These are phyloP conservation scores for Paramecium tetraurelia DNA, from an alignment of 73 alveolate species.

Conservation along the genomic window DNA sequence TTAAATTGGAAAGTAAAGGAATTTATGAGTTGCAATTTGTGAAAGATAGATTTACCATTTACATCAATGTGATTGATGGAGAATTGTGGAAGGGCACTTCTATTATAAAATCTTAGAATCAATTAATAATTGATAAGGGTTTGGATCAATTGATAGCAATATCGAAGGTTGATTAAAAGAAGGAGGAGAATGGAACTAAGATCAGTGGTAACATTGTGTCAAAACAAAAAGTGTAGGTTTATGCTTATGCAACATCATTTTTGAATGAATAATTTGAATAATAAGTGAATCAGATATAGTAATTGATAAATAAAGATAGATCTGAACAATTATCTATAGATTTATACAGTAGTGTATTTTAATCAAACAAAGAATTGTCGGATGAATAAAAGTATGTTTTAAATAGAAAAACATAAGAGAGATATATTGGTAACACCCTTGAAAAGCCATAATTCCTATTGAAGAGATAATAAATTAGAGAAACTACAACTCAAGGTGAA, in stretches of 20 bases:
- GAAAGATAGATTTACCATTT: background rate
- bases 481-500: conserved; percentile 80
- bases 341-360: background rate
- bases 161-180: background rate
- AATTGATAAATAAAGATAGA: background rate
- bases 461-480: conserved; percentile 75
- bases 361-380: background rate
- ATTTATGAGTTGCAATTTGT: background rate
- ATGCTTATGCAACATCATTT: background rate
- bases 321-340: background rate
- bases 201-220: background rate
- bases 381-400: conserved; percentile 93
- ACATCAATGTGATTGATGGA: background rate
- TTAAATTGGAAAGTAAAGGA: background rate
- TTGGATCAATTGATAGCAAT: background rate
- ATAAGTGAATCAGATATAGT: background rate
- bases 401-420: conserved; percentile 81
- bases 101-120: background rate
- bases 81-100: background rate
- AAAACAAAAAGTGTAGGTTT: background rate
- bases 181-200: background rate
- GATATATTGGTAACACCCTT: conserved; percentile 88
- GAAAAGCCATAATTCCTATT: conserved; percentile 87
- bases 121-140: background rate
- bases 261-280: background rate